Evolutionary conservation across 2,329 filamentous ascomycete species (phyloP).

Genomic region (Xylaria sp.): DNA sequence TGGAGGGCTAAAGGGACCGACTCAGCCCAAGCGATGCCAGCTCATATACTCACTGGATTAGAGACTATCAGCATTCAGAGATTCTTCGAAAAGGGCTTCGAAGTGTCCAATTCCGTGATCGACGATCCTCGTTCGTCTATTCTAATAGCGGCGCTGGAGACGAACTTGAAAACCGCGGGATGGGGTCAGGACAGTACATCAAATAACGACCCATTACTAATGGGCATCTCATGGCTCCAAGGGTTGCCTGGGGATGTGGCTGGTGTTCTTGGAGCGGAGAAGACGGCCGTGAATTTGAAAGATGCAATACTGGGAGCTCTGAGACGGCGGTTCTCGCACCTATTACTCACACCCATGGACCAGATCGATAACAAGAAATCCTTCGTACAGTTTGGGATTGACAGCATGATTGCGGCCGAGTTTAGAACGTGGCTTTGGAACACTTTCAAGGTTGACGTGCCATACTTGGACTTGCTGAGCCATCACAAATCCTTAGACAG

Average conservation of each 20-base stretch:
- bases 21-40: no score
- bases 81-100: conserved; percentile 37
- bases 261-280: background rate
- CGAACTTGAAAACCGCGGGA: conserved; percentile 39
- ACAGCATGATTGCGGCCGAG: conserved; percentile 54
- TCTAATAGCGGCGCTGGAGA: conserved; percentile 15
- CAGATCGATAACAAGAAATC: conserved; percentile 35
- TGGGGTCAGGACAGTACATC: background rate
- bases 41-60: conserved; percentile 43
- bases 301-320: background rate
- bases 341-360: conserved; percentile 9
- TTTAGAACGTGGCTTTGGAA: conserved; percentile 51
- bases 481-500: conserved; percentile 18
- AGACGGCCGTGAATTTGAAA: background rate
- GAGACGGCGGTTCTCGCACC: conserved; percentile 12
- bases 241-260: background rate
- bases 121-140: conserved; percentile 32
- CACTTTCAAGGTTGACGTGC: conserved; percentile 49
- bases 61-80: conserved; percentile 34
- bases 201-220: background rate
- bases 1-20: background rate
- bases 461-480: conserved; percentile 46
- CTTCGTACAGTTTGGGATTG: conserved; percentile 47
- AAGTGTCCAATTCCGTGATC: conserved; percentile 26
- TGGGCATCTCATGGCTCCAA: background rate